These are phyloP conservation scores for Borealophlyctis nickersoniae DNA, from an alignment of 192 early-diverging fungal species.

Conservation along the genomic window DNA sequence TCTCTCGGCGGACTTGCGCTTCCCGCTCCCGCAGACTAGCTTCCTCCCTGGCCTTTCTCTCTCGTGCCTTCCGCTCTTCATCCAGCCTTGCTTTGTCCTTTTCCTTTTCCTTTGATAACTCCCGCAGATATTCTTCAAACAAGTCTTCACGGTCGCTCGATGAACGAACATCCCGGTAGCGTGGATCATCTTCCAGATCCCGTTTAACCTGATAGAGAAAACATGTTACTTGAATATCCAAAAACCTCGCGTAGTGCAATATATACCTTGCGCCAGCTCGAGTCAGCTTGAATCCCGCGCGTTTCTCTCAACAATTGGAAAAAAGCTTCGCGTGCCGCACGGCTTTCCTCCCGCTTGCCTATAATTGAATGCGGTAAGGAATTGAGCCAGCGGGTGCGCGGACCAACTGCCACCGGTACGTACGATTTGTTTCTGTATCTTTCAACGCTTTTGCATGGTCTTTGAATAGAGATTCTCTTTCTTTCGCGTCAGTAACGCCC, in stretches of 20 bases:
- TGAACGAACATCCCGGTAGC: slow-evolving; percentile 63
- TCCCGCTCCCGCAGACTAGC: slow-evolving; percentile 56
- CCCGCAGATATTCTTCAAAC: slow-evolving; percentile 61
- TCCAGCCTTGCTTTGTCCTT: slow-evolving; percentile 21
- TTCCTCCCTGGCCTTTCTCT: slow-evolving; percentile 49
- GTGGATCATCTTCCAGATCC: slow-evolving; percentile 61
- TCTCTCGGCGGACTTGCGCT: slow-evolving; percentile 49
- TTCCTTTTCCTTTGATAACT: slow-evolving; percentile 26
- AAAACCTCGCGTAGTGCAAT: neutral
- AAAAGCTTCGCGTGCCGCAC: slow-evolving; percentile 52
- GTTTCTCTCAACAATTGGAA: slow-evolving; percentile 56
- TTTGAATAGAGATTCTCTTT: slow-evolving; percentile 63
- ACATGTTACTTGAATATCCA: neutral
- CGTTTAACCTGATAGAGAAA: slow-evolving; percentile 44
- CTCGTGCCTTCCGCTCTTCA: slow-evolving; percentile 33
- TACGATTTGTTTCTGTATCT: slow-evolving; percentile 21
- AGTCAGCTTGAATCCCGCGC: slow-evolving; percentile 50
- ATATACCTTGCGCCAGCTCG: slow-evolving; percentile 57
- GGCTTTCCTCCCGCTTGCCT: slow-evolving; percentile 42
- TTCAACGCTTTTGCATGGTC: slow-evolving; percentile 57
- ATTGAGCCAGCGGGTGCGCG: neutral
- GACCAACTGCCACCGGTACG: slow-evolving; percentile 2
- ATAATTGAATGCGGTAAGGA: slow-evolving; percentile 1
- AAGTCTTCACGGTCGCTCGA: slow-evolving; percentile 65
- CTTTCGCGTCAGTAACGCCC: slow-evolving; percentile 51